phyloP scores from a whole-genome alignment of 306 rosid species.

The Vigna trinervia region DNA sequence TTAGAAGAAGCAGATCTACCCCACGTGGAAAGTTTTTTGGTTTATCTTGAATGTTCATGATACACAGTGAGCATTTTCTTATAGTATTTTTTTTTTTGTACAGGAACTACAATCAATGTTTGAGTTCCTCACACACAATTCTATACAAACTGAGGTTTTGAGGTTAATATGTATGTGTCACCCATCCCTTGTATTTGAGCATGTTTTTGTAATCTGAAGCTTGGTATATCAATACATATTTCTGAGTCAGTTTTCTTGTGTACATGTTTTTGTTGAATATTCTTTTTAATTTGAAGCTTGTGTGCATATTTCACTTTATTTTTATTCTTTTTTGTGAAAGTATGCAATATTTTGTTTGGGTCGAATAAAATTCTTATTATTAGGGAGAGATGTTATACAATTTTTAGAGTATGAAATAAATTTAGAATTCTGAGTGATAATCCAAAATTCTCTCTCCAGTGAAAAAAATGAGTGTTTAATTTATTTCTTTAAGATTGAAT shows the following conservation, averaged over 20 bases:
- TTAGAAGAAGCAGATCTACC: constrained; percentile 82
- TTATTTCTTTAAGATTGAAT: no score
- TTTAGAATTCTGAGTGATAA: no score
- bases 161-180: constrained; percentile 39
- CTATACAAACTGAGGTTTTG: constrained; percentile 46
- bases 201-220: constrained; percentile 46
- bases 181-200: constrained; percentile 40
- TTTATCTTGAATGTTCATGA: constrained; percentile 55
- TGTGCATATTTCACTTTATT: neutral
- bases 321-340: neutral
- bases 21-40: constrained; percentile 80
- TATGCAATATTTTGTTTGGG: no score
- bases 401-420: no score
- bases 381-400: no score
- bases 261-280: neutral
- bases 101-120: constrained; percentile 51
- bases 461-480: no score
- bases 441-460: no score
- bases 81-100: constrained; percentile 46
- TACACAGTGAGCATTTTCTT: constrained; percentile 7
- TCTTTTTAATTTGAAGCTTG: neutral
- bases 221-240: constrained; percentile 38
- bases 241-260: constrained; percentile 27
- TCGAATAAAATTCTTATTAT: no score
- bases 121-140: constrained; percentile 45